phyloP scores from a whole-genome alignment of 176 grass and related monocot species.

The Oryza australiensis region DNA sequence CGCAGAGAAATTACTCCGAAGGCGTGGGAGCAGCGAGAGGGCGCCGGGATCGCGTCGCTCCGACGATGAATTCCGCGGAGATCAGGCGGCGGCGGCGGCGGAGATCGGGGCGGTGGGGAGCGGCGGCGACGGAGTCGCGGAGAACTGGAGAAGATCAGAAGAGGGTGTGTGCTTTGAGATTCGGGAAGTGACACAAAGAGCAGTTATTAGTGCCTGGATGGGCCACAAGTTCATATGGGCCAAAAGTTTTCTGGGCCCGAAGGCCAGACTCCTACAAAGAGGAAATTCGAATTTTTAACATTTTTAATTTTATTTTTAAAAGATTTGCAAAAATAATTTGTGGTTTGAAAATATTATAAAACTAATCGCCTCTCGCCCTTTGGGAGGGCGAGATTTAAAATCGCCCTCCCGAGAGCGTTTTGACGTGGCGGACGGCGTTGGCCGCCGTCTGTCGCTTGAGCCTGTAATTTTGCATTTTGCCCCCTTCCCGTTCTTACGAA shows the following conservation, averaged over 20 bases:
- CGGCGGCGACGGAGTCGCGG: neutral
- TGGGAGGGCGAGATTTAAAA: no score
- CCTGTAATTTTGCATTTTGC: no score
- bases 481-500: no score
- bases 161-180: neutral
- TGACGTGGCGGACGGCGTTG: no score
- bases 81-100: neutral
- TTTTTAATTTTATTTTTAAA: no score
- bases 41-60: neutral
- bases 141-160: neutral
- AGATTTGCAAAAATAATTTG: no score
- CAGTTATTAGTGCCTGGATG: neutral
- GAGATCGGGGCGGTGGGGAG: neutral
- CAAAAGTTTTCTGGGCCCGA: neutral
- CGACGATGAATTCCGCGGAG: neutral
- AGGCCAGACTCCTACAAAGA: no score
- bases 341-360: no score
- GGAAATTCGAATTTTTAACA: no score
- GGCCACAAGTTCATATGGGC: neutral
- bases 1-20: neutral
- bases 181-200: neutral
- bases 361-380: no score
- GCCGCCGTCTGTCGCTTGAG: no score
- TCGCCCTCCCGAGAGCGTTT: no score
- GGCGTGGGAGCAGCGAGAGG: neutral